phyloP scores from a whole-genome alignment of 805 yeast genomes.

The Teunomyces pallodes region DNA sequence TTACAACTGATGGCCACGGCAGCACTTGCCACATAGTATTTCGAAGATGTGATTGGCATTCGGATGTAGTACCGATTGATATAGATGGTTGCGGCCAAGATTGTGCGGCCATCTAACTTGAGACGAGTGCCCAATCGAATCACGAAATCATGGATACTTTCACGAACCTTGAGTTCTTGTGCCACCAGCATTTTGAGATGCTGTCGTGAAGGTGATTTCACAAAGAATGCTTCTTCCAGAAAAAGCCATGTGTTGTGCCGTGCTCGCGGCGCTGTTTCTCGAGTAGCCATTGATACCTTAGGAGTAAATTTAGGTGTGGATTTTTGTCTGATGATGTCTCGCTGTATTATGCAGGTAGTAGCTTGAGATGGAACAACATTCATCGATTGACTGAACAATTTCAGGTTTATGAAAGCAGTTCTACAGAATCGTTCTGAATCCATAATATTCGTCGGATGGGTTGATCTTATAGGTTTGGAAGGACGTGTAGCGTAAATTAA shows the following conservation, averaged over 20 bases:
- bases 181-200: constrained; percentile 27
- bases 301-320: not conserved
- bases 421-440: no score
- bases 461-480: no score
- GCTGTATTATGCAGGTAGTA: no score
- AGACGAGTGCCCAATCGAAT: constrained; percentile 34
- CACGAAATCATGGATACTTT: constrained; percentile 38
- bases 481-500: no score
- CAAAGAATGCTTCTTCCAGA: constrained; percentile 31
- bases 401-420: no score
- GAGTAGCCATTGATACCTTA: not conserved
- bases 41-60: constrained; percentile 40
- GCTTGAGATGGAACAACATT: no score
- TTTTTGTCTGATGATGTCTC: not conserved
- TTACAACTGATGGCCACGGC: constrained; percentile 44
- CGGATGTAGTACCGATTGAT: constrained; percentile 40
- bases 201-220: constrained; percentile 31
- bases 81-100: constrained; percentile 42
- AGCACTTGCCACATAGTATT: constrained; percentile 43
- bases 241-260: constrained; percentile 36
- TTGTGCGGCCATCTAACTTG: constrained; percentile 40
- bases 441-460: no score
- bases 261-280: not conserved
- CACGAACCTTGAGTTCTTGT: constrained; percentile 38
- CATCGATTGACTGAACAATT: no score